Conservation (phyloP, 2,329 filamentous ascomycete genomes). For the Fusarium musae region DNA sequence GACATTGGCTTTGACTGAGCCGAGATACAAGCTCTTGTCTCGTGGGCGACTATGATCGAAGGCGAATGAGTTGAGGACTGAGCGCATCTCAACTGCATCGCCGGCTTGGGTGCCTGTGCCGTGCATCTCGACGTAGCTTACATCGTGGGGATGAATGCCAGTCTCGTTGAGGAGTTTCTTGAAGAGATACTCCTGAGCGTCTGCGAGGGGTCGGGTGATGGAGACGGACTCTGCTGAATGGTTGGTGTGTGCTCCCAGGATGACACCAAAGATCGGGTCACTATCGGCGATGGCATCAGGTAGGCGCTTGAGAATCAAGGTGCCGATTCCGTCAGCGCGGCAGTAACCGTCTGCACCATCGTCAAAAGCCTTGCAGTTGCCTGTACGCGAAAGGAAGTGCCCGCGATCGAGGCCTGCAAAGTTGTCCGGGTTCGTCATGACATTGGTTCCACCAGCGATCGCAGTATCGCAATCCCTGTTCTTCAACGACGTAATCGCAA, state of each 20-base stretch:
- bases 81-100: constrained; percentile 84
- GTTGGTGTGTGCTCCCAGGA: constrained; percentile 36
- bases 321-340: constrained; percentile 79
- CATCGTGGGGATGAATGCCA: constrained; percentile 78
- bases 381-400: constrained; percentile 68
- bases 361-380: constrained; percentile 70
- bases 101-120: constrained; percentile 90
- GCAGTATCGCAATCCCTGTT: constrained; percentile 80
- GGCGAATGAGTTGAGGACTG: constrained; percentile 70
- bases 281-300: constrained; percentile 34
- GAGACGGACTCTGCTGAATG: constrained; percentile 36
- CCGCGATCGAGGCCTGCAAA: constrained; percentile 71
- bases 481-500: constrained; percentile 74
- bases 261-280: constrained; percentile 38
- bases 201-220: constrained; percentile 69
- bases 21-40: constrained; percentile 66
- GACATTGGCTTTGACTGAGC: constrained; percentile 72
- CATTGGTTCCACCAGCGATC: constrained; percentile 78
- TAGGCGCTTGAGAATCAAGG: constrained; percentile 77
- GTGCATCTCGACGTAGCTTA: constrained; percentile 91
- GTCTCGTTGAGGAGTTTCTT: constrained; percentile 75
- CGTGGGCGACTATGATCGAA: constrained; percentile 58
- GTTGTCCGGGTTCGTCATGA: constrained; percentile 73
- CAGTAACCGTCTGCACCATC: constrained; percentile 86
- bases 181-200: constrained; percentile 67